These are phyloP conservation scores for Penicillium verhagenii DNA, from an alignment of 495 filamentous ascomycete species.

Conservation along the genomic window DNA sequence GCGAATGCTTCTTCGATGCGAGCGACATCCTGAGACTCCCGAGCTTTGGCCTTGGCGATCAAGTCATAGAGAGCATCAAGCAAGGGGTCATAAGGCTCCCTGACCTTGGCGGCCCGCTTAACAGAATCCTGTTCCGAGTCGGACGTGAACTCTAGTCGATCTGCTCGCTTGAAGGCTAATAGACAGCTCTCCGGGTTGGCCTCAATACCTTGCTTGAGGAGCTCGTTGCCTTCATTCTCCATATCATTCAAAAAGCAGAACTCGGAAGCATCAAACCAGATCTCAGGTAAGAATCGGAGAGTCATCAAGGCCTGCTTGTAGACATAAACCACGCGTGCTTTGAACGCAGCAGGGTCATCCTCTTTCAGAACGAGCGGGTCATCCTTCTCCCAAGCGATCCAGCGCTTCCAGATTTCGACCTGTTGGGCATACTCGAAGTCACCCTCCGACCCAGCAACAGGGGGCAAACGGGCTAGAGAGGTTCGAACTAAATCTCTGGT, in stretches of 20 bases:
- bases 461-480: conserved; percentile 76
- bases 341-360: conserved; percentile 71
- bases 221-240: conserved; percentile 68
- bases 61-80: conserved; percentile 82
- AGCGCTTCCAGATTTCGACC: conserved; percentile 87
- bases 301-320: conserved; percentile 96
- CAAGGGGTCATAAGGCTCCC: conserved; percentile 78
- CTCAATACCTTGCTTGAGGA: conserved; percentile 75
- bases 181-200: conserved; percentile 94
- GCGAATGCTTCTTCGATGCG: conserved; percentile 63
- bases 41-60: conserved; percentile 67
- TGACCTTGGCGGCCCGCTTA: conserved; percentile 68
- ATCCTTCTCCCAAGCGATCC: conserved; percentile 92
- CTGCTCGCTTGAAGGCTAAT: conserved; percentile 82
- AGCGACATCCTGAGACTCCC: conserved; percentile 67
- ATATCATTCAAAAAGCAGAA: conserved; percentile 83
- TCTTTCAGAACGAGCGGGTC: conserved; percentile 82
- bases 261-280: conserved; percentile 93
- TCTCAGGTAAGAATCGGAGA: conserved; percentile 85
- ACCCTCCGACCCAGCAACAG: conserved; percentile 80
- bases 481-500: conserved; percentile 75
- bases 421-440: conserved; percentile 82
- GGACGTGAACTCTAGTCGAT: conserved; percentile 74
- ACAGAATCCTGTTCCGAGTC: conserved; percentile 66
- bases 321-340: conserved; percentile 75